phyloP scores from a whole-genome alignment of 2,329 filamentous ascomycete genomes.

The Intubia oerlemansii region DNA sequence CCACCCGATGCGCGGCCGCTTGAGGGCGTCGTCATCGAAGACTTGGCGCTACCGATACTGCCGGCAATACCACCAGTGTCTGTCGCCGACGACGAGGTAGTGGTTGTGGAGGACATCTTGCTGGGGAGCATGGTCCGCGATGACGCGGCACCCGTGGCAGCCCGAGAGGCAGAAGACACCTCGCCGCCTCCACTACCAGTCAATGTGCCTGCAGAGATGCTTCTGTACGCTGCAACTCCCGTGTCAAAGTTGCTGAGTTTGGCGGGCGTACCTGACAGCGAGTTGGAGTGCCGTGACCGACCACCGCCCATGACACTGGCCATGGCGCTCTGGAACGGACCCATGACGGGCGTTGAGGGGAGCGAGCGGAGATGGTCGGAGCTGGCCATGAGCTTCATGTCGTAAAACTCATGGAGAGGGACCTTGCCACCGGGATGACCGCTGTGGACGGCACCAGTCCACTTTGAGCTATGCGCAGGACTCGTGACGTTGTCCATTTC shows the following conservation, averaged over 20 bases:
- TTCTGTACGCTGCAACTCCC: conserved; percentile 16
- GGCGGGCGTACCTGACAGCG: conserved; percentile 14
- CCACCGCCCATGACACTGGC: conserved; percentile 12
- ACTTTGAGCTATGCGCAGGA: conserved; percentile 4
- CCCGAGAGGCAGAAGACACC: too few species aligned
- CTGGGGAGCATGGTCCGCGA: too few species aligned
- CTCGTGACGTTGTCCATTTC: conserved; percentile 5
- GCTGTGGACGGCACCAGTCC: conserved; percentile 2
- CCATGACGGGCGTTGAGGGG: neutral
- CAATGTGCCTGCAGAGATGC: conserved; percentile 25
- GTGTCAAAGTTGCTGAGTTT: conserved; percentile 8
- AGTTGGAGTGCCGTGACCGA: conserved; percentile 22
- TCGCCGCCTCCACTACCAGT: too few species aligned
- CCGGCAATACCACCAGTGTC: too few species aligned
- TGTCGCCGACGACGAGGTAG: too few species aligned
- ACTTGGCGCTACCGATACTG: neutral
- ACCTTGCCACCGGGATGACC: conserved; percentile 13
- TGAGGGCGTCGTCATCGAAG: conserved; percentile 5
- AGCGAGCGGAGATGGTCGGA: conserved; percentile 43
- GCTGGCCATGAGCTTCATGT: conserved; percentile 53
- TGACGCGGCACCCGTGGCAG: too few species aligned
- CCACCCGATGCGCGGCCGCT: conserved; percentile 4
- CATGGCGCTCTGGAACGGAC: conserved; percentile 15
- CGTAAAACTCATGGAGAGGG: conserved; percentile 40
- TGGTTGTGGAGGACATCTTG: too few species aligned